These are phyloP conservation scores for Passalora sequoiae DNA, from an alignment of 2,329 filamentous ascomycete genomes.

Conservation along the genomic window DNA sequence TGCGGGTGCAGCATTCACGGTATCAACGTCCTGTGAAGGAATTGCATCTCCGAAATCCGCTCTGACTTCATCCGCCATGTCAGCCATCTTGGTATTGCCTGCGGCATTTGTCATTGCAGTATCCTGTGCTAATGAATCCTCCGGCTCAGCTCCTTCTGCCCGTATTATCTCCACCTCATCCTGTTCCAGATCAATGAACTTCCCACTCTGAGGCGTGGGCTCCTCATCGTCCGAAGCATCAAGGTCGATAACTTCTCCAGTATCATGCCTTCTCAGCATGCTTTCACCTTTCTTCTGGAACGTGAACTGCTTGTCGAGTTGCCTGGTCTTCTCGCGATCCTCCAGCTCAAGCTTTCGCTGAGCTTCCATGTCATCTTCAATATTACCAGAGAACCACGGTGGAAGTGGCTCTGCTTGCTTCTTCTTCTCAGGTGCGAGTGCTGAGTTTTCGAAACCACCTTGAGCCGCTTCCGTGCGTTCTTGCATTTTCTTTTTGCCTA, in stretches of 20 bases:
- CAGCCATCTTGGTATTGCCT: slow-evolving; percentile 35
- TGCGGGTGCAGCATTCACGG: neutral
- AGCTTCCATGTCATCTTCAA: slow-evolving; percentile 55
- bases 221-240: slow-evolving; percentile 40
- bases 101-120: too few species aligned
- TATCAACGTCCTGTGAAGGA: neutral
- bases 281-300: slow-evolving; percentile 52
- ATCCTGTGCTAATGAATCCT: too few species aligned
- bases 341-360: slow-evolving; percentile 37
- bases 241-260: slow-evolving; percentile 44
- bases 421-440: slow-evolving; percentile 32
- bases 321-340: slow-evolving; percentile 54
- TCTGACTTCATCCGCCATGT: slow-evolving; percentile 41
- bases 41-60: slow-evolving; percentile 37
- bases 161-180: neutral
- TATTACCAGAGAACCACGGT: slow-evolving; percentile 64
- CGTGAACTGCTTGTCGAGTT: slow-evolving; percentile 54
- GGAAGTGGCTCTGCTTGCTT: slow-evolving; percentile 59
- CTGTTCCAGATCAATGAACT: slow-evolving; percentile 37
- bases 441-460: slow-evolving; percentile 61
- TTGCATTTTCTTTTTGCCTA: slow-evolving; percentile 50
- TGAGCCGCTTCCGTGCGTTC: slow-evolving; percentile 51
- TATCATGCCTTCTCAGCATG: slow-evolving; percentile 54
- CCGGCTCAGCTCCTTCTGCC: slow-evolving; percentile 13
- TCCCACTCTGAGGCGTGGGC: slow-evolving; percentile 34